A percentile compares a stretch with the other conserved stretches of the same genome.
phyloP scores from a whole-genome alignment of 129 eudicot species.

The Sambucus nigra region DNA sequence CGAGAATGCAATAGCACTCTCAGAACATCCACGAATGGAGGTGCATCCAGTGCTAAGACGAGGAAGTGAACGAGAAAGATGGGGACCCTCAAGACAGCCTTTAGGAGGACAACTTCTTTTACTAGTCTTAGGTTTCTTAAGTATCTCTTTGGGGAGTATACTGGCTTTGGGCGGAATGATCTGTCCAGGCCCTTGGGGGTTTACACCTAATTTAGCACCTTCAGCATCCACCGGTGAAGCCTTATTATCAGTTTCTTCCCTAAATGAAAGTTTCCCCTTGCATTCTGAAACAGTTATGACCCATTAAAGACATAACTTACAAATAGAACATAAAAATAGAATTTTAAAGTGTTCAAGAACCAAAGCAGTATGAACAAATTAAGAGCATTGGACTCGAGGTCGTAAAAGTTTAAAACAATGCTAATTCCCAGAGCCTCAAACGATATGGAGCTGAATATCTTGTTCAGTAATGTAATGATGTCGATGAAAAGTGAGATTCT shows the following conservation, averaged over 20 bases:
- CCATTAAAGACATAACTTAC: no score
- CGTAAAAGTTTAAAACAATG: neutral
- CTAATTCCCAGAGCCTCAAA: neutral
- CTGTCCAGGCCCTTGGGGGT: conserved; percentile 9
- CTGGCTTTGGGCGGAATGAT: conserved; percentile 17
- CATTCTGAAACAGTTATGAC: conserved; percentile 35
- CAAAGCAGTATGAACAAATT: neutral
- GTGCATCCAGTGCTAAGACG: conserved; percentile 52
- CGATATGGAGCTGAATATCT: neutral
- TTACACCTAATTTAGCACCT: conserved; percentile 7
- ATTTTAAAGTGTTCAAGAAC: neutral
- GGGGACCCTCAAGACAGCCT: conserved; percentile 42
- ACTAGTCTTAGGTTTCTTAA: conserved; percentile 30
- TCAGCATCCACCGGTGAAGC: conserved; percentile 24
- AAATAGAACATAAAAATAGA: neutral
- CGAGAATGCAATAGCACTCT: conserved; percentile 78
- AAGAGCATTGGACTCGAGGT: neutral
- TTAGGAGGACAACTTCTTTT: conserved; percentile 20
- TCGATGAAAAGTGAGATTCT: neutral
- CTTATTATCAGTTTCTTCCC: conserved; percentile 30
- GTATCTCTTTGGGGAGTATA: conserved; percentile 21
- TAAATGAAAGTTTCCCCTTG: conserved; percentile 42
- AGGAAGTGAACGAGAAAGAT: conserved; percentile 45
- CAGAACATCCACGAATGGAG: conserved; percentile 56
- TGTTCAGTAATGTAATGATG: neutral